Evolutionary conservation across 371 early-diverging fungal genomes (phyloP).

Genomic region (Conidiobolus incongruus): DNA sequence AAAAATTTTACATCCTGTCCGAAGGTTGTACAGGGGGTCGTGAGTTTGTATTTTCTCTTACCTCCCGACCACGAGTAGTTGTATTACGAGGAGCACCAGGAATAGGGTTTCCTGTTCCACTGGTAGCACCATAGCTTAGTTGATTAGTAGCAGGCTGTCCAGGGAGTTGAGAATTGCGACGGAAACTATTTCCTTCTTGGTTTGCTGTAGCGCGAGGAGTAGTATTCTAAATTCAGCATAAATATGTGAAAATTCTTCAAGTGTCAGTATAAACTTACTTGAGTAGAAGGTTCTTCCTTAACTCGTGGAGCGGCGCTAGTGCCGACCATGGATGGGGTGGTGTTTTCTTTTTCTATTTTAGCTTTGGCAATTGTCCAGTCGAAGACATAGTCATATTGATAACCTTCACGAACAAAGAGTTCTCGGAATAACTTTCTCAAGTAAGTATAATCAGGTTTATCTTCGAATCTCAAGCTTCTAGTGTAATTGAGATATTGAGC

Average conservation of each 20-base stretch:
- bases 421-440: conserved; percentile 90
- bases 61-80: no score
- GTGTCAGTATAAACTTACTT: not conserved
- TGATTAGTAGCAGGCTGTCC: no score
- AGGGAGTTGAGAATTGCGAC: not conserved
- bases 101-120: no score
- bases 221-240: not conserved
- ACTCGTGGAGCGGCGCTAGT: not conserved
- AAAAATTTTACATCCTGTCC: no score
- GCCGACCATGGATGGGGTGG: not conserved
- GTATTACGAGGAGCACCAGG: no score
- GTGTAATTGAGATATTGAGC: conserved; percentile 94
- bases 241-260: not conserved
- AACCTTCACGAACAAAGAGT: conserved; percentile 84
- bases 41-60: no score
- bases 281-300: not conserved
- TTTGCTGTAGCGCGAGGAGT: not conserved
- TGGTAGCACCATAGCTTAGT: no score
- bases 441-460: conserved; percentile 97
- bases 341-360: not conserved
- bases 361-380: conserved; percentile 67
- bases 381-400: conserved; percentile 90
- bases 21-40: no score
- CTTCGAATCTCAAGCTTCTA: conserved; percentile 91
- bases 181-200: not conserved